Conservation (phyloP, 2,329 filamentous ascomycete genomes). For the Huntiella moniliformis region DNA sequence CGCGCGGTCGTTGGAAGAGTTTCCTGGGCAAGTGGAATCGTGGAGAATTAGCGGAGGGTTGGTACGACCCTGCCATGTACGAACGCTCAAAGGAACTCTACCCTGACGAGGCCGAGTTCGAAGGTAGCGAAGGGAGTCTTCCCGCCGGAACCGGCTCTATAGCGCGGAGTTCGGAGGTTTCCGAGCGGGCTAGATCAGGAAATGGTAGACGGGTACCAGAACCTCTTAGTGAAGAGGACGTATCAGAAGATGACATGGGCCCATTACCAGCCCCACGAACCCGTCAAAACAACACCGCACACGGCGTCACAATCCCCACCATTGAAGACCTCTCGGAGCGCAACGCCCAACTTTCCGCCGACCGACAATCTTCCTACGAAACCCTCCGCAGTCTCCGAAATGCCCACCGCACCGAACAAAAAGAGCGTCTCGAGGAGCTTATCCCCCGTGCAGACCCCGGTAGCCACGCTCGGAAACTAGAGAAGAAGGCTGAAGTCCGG, state of each 20-base stretch:
- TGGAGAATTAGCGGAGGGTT: constrained; percentile 69
- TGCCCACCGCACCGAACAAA: constrained; percentile 45
- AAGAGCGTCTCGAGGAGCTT: constrained; percentile 61
- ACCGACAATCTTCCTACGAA: constrained; percentile 25
- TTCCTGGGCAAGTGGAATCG: constrained; percentile 86
- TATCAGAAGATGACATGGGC: constrained; percentile 7
- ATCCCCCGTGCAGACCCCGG: constrained; percentile 68
- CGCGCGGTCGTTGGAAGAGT: constrained; percentile 78
- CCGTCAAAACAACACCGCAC: constrained; percentile 21
- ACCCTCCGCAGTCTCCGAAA: constrained; percentile 43
- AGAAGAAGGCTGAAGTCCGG: constrained; percentile 61
- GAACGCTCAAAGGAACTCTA: constrained; percentile 11
- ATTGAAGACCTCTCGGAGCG: constrained; percentile 52
- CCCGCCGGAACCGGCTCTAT: neutral
- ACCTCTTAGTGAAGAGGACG: too few species aligned
- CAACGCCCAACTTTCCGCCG: constrained; percentile 31
- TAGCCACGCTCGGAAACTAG: constrained; percentile 63
- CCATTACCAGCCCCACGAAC: constrained; percentile 12
- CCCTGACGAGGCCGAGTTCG: constrained; percentile 3
- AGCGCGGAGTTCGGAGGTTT: too few species aligned
- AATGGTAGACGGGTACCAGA: too few species aligned
- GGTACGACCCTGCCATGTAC: constrained; percentile 73
- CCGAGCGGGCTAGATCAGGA: too few species aligned
- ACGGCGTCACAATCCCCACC: constrained; percentile 47
- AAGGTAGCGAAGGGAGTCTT: neutral